Base-by-base conservation (phyloP, 257 asterid genomes). In the Fraxinus anomala region DNA sequence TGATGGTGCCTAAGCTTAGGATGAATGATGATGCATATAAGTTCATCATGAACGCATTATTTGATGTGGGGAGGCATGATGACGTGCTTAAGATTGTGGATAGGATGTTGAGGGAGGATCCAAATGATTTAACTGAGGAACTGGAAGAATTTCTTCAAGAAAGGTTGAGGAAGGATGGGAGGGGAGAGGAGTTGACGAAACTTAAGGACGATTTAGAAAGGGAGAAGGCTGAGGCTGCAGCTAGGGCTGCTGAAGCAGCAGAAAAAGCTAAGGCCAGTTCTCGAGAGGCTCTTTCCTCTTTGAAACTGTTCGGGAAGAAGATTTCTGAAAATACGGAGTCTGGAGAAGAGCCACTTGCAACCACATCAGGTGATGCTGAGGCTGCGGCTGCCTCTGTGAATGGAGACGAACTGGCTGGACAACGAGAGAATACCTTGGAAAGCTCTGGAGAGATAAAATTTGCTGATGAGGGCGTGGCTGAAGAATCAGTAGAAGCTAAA, bases 1-100 rank as follows among this genome's bases (percentile, higher is more conserved):
- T 90, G 90, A 95, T 95, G 99, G 83, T 85, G 49, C 91, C 93
- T 12, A 95, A 93, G 80, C 88, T 95, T 73, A 90, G 91, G 84
- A 93, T 95, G 99, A 85, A 83, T 26, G 98, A 89, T 26, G 96
- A 90, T 68, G 87, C 91, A n/a, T 90, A 90, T 79, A 89, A 83
- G 78, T 93, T 90, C 86, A 91, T 95, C 75, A 89, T 90, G 91
- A 87, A 82, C 30, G 87, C 93, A 4, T 70, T 93, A 73, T 91
- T 89, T 78, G 93, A 87, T 76, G 79, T 80, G 16, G 93, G 92
- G 72, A 91, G 81, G 89, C 94, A 89, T 49, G 91, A 85, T 70
- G 98, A 91, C 24, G 98, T 93, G 84, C 82, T 95, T 83, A 84
- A 82, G 74, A 87, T 91, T 63, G 88, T 91, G n/a, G 94, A 86